A percentile compares a stretch with the other conserved stretches of the same genome.
Evolutionary conservation across 345 rosid species (phyloP).

Genomic region (Nasturtium officinale): DNA sequence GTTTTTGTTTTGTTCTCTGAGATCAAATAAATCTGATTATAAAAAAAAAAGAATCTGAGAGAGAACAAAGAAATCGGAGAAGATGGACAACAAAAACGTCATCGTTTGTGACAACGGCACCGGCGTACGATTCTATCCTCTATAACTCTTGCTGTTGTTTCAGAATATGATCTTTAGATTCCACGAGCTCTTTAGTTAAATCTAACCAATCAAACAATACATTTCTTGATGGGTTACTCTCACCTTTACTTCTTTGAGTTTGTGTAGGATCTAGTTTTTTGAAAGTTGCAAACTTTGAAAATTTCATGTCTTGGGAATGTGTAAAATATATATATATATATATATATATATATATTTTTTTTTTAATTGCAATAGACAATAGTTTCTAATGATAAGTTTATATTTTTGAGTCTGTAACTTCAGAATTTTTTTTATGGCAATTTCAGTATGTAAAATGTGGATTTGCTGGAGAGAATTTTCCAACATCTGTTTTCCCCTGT

Average conservation of each 20-base stretch:
- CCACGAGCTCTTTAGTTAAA: not conserved
- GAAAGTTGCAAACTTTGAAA: conserved; percentile 21
- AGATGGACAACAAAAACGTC: conserved; percentile 80
- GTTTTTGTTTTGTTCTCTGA: not conserved
- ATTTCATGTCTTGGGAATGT: not conserved
- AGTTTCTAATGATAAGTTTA: conserved; percentile 2
- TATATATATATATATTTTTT: no score
- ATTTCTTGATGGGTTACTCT: not conserved
- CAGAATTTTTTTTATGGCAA: conserved; percentile 1
- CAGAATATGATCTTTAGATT: conserved; percentile 7
- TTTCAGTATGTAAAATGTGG: conserved; percentile 97
- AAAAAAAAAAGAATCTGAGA: not conserved
- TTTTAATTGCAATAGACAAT: not conserved
- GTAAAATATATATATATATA: no score
- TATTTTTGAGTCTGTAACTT: conserved; percentile 19
- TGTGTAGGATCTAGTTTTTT: not conserved
- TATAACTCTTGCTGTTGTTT: not conserved
- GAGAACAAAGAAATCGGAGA: conserved; percentile 1
- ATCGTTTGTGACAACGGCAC: conserved; percentile 98
- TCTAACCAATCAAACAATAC: not conserved
- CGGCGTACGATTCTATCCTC: conserved; percentile 57
- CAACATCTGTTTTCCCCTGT: conserved; percentile 92
- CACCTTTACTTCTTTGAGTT: not conserved
- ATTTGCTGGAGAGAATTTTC: conserved; percentile 97
- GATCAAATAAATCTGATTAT: conserved; percentile 3